Base-by-base conservation (phyloP, 352 stramenopile genomes). In the Phytophthora fragariaefolia region DNA sequence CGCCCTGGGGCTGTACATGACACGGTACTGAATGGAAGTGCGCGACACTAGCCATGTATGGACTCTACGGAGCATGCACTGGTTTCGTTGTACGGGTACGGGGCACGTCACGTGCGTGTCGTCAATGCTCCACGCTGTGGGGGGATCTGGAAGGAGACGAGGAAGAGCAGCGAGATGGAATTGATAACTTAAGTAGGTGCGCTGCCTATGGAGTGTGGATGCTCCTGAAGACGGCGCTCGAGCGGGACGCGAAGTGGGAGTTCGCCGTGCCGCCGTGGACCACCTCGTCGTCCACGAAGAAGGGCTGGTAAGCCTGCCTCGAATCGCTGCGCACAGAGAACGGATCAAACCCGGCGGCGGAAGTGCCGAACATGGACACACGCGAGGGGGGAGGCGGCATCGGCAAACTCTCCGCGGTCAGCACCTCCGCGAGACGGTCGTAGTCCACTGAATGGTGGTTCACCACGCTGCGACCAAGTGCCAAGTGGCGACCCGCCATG, bases 311-410 rank as follows among this genome's bases (percentile, higher is more conserved):
- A 36, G 75, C 76, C 17, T 76, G 79, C 36, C 73, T 71, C 20
- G 64, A 55, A 52, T 43, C 56, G 50, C 62, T 49, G 6, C 70
- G 72, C 15, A 63, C 70, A 6, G 69, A 45, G 54, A 90, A 90
- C 40, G 82, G 82, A 40, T 90, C 79, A 58, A 78, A 76, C 3
- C 66, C 71, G 10, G 69, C 70, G 2, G 50, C 73, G 5, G 76
- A 84, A n/a, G 73, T 81, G 57, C 82, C 82, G 49, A 85, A 90
- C 82, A 90, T 88, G 28, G 77, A 81, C 45, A 90, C 82, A 67
- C 82, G 82, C 38, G 79, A 75, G 10, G 82, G 82, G 2, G 82
- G 76, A 10, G 76, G 76, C 4, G 76, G 76, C 63, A 84, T 69
- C 23, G 76, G 73, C 32, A 82, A 47, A 6, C 80, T 80, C 48